Percentiles rank a stretch among this genome's conserved stretches.
Conservation (phyloP, 306 rosid genomes). For the Prunus campanulata region DNA sequence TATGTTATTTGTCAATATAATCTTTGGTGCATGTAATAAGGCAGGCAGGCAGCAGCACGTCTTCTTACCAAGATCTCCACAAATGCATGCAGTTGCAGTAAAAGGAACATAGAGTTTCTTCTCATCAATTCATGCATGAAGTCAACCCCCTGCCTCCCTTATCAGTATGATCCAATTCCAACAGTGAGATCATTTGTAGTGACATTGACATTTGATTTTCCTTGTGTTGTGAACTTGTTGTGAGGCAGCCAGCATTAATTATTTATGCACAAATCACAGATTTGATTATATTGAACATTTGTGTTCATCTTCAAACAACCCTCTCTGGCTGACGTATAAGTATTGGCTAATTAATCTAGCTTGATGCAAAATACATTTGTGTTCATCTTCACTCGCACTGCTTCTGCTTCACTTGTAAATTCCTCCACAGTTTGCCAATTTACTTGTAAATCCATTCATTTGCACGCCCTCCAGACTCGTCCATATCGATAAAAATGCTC, state of each 20-base stretch:
- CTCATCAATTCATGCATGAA: too few relatives aligned
- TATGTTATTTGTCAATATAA: too few relatives aligned
- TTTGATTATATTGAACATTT: not conserved
- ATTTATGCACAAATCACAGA: not conserved
- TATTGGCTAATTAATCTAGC: not conserved
- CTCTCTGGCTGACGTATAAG: not conserved
- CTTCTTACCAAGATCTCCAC: too few relatives aligned
- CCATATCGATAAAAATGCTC: slow-evolving; percentile 95
- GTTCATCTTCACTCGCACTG: not conserved
- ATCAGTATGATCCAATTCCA: too few relatives aligned
- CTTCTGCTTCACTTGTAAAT: not conserved
- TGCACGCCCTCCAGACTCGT: slow-evolving; percentile 85
- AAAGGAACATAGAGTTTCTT: too few relatives aligned
- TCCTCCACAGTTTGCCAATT: not conserved
- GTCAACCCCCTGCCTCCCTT: too few relatives aligned
- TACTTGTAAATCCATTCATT: slow-evolving; percentile 94
- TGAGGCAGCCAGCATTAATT: not conserved
- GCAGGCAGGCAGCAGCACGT: too few relatives aligned
- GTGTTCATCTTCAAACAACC: not conserved
- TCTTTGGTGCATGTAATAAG: too few relatives aligned
- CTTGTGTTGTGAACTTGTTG: too few relatives aligned
- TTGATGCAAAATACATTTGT: not conserved
- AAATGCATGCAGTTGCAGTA: too few relatives aligned
- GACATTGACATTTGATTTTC: not conserved
- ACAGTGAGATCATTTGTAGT: not conserved